A percentile compares a stretch with the other conserved stretches of the same genome.
Evolutionary conservation across 108 stramenopile genomes (phyloP).

Genomic region (Cyclotella baltica): DNA sequence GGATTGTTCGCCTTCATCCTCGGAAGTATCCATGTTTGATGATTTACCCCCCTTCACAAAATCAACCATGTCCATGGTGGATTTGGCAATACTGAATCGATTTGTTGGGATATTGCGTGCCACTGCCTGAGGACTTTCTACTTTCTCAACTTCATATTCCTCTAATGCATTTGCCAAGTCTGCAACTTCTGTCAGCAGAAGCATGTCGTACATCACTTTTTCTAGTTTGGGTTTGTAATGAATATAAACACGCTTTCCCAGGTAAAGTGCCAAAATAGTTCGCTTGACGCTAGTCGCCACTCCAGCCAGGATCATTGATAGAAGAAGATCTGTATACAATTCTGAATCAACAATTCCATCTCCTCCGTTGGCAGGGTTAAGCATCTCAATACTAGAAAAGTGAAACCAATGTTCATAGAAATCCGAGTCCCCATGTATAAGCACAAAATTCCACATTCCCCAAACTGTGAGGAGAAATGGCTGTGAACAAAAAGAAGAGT

Average conservation of each 20-base stretch:
- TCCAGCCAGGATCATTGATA: constrained; percentile 71
- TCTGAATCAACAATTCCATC: constrained; percentile 61
- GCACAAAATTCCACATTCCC: constrained; percentile 64
- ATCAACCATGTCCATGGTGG: constrained; percentile 49
- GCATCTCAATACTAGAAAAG: constrained; percentile 67
- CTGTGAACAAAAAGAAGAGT: constrained; percentile 3
- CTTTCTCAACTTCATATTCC: constrained; percentile 36
- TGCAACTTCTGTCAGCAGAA: constrained; percentile 49
- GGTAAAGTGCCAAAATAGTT: constrained; percentile 67
- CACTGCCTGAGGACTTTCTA: constrained; percentile 11
- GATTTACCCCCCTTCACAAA: constrained; percentile 19
- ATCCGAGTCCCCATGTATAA: constrained; percentile 61
- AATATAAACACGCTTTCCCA: constrained; percentile 35
- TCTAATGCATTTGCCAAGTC: constrained; percentile 61
- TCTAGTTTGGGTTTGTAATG: constrained; percentile 35
- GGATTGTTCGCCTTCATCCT: constrained; percentile 15
- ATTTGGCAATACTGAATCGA: constrained; percentile 8
- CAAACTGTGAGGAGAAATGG: constrained; percentile 69
- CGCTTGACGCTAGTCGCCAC: constrained; percentile 67
- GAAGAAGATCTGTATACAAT: constrained; percentile 63
- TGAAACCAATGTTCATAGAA: constrained; percentile 67
- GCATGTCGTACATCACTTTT: constrained; percentile 19
- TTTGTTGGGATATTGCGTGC: neutral
- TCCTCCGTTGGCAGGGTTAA: constrained; percentile 49
- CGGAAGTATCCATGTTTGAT: constrained; percentile 1